Conservation (phyloP, 441 rosid species). For the Adansonia grandidieri region DNA sequence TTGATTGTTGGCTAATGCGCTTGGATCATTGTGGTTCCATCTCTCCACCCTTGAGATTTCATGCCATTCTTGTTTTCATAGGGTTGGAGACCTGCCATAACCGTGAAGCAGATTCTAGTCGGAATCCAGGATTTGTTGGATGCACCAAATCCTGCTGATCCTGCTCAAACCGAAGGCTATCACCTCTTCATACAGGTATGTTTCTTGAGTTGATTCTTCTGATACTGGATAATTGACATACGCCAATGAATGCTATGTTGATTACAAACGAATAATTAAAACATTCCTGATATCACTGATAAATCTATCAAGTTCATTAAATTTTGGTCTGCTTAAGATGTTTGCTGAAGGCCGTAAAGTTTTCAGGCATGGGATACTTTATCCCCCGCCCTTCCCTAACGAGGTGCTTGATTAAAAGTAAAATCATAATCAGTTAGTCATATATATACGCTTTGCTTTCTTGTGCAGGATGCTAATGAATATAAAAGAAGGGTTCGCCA, state of each 20-base stretch:
- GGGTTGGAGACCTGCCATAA: slow-evolving; percentile 99
- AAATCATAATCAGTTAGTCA: neutral
- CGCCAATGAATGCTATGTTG: neutral
- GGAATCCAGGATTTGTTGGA: slow-evolving; percentile 94
- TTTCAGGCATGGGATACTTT: neutral
- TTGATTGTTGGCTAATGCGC: neutral
- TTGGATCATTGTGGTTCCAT: neutral
- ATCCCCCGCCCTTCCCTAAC: too few relatives aligned
- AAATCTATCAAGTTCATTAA: neutral
- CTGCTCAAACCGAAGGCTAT: slow-evolving; percentile 93
- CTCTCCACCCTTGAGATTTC: neutral
- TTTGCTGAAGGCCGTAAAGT: neutral
- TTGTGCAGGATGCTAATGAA: slow-evolving; percentile 69
- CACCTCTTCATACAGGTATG: slow-evolving; percentile 91
- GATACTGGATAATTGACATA: neutral
- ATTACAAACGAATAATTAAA: neutral
- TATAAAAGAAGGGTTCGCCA: slow-evolving; percentile 84
- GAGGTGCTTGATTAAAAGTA: neutral
- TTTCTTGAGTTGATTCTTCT: neutral
- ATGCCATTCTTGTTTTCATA: slow-evolving; percentile 30
- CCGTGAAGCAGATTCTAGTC: slow-evolving; percentile 91
- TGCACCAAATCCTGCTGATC: slow-evolving; percentile 91
- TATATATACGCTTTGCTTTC: neutral
- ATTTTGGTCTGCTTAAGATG: neutral
- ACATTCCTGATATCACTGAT: neutral